A percentile compares a stretch with the other conserved stretches of the same genome.
Conservation (phyloP, 2,329 filamentous ascomycete species). For the Fusarium sp. region DNA sequence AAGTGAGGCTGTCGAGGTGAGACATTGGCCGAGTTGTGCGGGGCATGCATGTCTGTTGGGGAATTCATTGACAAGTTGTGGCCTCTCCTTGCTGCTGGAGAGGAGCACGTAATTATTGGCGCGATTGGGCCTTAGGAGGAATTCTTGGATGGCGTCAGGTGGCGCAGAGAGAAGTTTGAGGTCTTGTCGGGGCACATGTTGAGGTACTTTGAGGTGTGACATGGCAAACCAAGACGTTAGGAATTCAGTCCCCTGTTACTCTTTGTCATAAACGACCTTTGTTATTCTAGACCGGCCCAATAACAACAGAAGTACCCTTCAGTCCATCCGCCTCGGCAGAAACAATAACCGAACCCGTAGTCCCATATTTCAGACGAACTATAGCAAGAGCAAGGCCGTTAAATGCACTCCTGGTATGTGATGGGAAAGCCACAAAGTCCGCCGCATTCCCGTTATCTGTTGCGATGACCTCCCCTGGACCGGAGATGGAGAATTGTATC, state of each 20-base stretch:
- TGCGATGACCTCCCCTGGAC: conserved; percentile 13
- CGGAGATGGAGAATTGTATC: conserved; percentile 3
- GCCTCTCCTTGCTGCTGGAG: neutral
- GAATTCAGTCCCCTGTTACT: neutral
- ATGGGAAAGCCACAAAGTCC: conserved; percentile 10
- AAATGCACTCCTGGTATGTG: conserved; percentile 1
- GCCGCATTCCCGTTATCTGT: conserved; percentile 19
- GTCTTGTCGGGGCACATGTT: neutral
- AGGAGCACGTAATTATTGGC: neutral
- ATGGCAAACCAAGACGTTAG: neutral
- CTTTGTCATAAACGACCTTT: neutral
- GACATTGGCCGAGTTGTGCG: no score
- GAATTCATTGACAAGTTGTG: neutral
- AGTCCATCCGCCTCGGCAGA: neutral
- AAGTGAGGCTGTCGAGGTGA: no score
- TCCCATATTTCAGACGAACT: neutral
- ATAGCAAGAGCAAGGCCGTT: conserved; percentile 13
- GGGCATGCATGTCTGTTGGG: neutral
- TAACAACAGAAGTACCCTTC: neutral
- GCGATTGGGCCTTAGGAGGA: neutral
- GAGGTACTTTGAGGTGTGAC: neutral
- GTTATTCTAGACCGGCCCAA: neutral
- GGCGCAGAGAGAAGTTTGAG: neutral
- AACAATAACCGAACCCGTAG: neutral
- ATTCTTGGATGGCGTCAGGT: neutral